Conservation (phyloP, 345 rosid species). For the Acer negundo region DNA sequence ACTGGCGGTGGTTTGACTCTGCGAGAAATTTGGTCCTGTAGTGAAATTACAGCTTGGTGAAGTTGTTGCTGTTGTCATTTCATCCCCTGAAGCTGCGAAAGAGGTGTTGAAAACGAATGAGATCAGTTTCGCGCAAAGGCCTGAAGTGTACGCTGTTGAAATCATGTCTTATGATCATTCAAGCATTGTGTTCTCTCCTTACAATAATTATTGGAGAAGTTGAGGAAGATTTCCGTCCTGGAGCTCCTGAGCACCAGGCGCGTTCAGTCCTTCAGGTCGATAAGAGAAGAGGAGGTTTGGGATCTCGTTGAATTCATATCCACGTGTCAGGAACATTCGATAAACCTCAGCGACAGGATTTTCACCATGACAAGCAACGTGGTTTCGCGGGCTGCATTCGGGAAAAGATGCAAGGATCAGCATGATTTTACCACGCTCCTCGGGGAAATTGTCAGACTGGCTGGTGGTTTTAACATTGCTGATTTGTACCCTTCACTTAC, state of each 20-base stretch:
- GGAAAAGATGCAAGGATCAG: conserved; percentile 18
- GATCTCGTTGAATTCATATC: conserved; percentile 21
- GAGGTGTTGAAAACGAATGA: conserved; percentile 12
- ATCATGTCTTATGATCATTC: conserved; percentile 6
- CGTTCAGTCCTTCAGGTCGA: conserved; percentile 6
- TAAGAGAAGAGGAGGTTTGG: conserved; percentile 19
- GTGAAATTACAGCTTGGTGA: conserved; percentile 25
- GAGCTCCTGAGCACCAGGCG: conserved; percentile 1
- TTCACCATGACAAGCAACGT: neutral
- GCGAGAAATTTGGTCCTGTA: conserved; percentile 14
- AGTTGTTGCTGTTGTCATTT: conserved; percentile 5
- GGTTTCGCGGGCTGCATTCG: conserved; percentile 1
- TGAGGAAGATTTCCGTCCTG: neutral
- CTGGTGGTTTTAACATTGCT: conserved; percentile 11
- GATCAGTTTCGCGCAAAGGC: conserved; percentile 10
- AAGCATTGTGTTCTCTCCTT: conserved; percentile 19
- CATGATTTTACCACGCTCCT: conserved; percentile 9
- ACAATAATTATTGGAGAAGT: conserved; percentile 8
- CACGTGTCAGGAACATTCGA: neutral
- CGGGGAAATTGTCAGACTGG: neutral
- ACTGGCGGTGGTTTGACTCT: conserved; percentile 1
- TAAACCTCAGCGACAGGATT: conserved; percentile 26
- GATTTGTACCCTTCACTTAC: conserved; percentile 23
- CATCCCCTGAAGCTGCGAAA: conserved; percentile 16
- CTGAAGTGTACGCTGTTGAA: conserved; percentile 7